Evolutionary conservation across 1,139 yeast genomes (phyloP), one percentile per base, ranked within the genome.

Genomic region (Yamadazyma aaseri): DNA sequence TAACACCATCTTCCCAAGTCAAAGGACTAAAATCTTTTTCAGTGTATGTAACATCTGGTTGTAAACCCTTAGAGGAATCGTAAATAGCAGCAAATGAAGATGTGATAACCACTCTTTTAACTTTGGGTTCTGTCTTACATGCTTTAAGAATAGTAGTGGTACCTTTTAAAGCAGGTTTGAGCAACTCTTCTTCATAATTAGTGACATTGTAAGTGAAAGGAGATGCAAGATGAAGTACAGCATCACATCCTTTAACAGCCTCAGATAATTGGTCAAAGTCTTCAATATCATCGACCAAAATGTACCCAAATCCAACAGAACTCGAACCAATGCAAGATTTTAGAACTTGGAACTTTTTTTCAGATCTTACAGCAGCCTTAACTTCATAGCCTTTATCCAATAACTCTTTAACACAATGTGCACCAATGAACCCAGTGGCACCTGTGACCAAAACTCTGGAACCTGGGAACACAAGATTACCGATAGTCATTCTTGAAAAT

Each of bases 351-450:
- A 77, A 81, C 53, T 77, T 76, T 1, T 51, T 60, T 28, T 63
- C 61, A 1, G 76, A 62, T 51, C 86, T 64, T 3, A 74, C 84
- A 1, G 83, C 70, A 4, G 82, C 84, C 22, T 78, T 63, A 7
- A 81, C 85, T 1, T 53, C 50, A 51, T 72, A 76, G 16, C 72
- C 76, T 29, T 56, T 56, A n/a, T 53, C 51, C 23, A 60, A 42
- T 26, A 61, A 47, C 20, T 44, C 42, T 28, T 48, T 45, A n/a
- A 60, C 55, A 22, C 61, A 47, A 35, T 63, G 65, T 29, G 59
- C 65, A 17, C 69, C 70, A 36, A 64, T 60, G 42, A 50, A 64
- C 3, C 71, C 70, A 22, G 58, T 53, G 20, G 66, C 68, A 4
- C 70, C 71, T 4, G 71, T 51, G 20, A 65, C 61, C 34, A 63